Conservation (phyloP, 148 eudicot genomes). For the Camellia japonica region DNA sequence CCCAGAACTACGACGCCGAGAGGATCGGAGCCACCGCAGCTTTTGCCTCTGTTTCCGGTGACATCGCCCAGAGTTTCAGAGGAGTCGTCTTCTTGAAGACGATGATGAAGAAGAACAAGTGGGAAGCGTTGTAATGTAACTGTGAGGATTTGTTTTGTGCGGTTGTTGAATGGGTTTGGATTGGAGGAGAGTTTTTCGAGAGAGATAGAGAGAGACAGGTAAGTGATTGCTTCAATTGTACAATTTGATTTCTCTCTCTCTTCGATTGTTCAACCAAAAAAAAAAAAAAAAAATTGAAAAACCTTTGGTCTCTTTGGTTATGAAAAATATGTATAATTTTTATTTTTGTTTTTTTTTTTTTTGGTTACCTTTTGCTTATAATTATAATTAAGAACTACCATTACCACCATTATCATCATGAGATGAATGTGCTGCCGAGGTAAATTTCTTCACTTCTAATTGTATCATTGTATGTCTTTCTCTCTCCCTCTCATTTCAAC, state of each 20-base stretch:
- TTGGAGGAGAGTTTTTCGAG: too few species aligned
- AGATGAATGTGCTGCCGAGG: neutral
- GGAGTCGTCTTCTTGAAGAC: conserved; percentile 16
- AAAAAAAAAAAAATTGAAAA: too few species aligned
- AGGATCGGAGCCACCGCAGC: conserved; percentile 56
- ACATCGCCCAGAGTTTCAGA: conserved; percentile 58
- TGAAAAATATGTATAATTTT: too few species aligned
- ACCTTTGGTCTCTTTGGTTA: too few species aligned
- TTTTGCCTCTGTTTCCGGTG: conserved; percentile 71
- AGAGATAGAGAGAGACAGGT: neutral
- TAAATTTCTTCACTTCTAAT: neutral
- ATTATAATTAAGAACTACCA: neutral
- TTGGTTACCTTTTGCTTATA: neutral
- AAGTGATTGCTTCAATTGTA: conserved; percentile 22
- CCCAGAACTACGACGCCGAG: conserved; percentile 37
- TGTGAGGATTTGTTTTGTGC: neutral
- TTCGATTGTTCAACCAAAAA: neutral
- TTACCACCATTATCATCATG: neutral
- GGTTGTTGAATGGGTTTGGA: neutral
- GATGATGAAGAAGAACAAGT: neutral
- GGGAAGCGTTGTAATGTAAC: neutral
- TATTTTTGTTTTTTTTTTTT: neutral
- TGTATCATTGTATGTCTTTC: too few species aligned
- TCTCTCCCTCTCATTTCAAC: too few species aligned
- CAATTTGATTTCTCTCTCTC: conserved; percentile 19